Conservation (phyloP, 768 basidiomycete genomes). For the Dioszegia crocea region DNA sequence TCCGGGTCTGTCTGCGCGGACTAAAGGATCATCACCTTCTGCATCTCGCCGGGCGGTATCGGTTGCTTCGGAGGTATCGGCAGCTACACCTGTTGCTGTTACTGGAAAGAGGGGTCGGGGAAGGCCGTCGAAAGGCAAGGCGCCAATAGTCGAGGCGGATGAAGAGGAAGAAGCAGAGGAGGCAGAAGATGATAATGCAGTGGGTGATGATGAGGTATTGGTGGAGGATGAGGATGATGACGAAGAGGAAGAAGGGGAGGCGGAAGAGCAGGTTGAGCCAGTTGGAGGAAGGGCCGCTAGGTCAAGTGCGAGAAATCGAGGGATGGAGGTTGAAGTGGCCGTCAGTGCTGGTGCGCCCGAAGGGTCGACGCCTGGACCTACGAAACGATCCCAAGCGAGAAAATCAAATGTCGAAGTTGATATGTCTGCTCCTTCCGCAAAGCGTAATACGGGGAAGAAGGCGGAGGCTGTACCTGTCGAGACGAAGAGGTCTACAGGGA, state of each 20-base stretch:
- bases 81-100: constrained; percentile 12
- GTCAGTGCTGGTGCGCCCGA: neutral
- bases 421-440: too few species aligned
- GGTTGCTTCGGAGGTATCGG: constrained; percentile 24
- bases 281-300: constrained; percentile 13
- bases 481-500: too few species aligned
- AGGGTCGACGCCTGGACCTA: too few species aligned
- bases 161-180: neutral
- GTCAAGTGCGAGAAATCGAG: constrained; percentile 5
- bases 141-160: neutral
- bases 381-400: too few species aligned
- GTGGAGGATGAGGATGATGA: neutral
- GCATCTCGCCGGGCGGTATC: constrained; percentile 27
- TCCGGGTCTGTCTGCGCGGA: constrained; percentile 13
- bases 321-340: neutral
- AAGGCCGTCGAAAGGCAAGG: neutral
- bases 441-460: too few species aligned
- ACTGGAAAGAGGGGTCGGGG: neutral
- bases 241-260: neutral
- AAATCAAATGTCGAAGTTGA: too few species aligned
- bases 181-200: neutral
- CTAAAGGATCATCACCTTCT: constrained; percentile 31
- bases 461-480: too few species aligned
- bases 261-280: constrained; percentile 14
- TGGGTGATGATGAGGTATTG: too few species aligned